These are phyloP conservation scores for Boletus vermiculosoides DNA, from an alignment of 768 basidiomycete genomes.

Conservation along the genomic window DNA sequence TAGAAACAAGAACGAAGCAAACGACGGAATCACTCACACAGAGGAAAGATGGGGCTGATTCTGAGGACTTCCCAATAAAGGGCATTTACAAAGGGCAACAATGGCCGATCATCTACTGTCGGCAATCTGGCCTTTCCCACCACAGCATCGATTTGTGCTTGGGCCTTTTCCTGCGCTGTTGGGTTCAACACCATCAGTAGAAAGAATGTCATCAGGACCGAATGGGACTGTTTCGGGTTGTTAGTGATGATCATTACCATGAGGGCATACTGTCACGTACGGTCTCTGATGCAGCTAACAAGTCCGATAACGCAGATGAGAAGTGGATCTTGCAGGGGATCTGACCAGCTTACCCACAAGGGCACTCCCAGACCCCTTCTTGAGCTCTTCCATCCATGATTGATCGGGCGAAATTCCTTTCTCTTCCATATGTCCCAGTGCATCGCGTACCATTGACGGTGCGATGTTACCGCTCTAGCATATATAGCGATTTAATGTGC, in stretches of 20 bases:
- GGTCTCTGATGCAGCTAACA: conserved; percentile 7
- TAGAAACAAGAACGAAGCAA: not conserved
- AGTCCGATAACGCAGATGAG: not conserved
- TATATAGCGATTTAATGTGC: not conserved
- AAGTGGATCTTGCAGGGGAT: not conserved
- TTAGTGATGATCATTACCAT: not conserved
- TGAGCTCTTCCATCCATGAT: not conserved
- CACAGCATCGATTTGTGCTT: conserved; percentile 7
- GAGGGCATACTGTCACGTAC: not conserved
- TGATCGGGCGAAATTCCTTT: not conserved
- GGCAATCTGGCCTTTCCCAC: conserved; percentile 5
- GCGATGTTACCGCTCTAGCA: not conserved
- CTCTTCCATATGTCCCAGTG: not conserved
- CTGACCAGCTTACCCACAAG: conserved; percentile 1
- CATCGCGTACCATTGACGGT: conserved; percentile 6
- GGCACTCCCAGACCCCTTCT: not conserved
- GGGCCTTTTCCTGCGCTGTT: not conserved
- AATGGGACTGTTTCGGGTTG: not conserved
- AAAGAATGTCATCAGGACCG: conserved; percentile 9
- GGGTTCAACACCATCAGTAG: conserved; percentile 10
- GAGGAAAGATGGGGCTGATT: not conserved
- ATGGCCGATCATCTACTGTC: conserved; percentile 3
- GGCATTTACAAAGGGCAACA: conserved; percentile 8
- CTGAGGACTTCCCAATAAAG: conserved; percentile 3
- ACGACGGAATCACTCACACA: not conserved